phyloP scores from a whole-genome alignment of 768 basidiomycete species.

The Pleurotus giganteus region DNA sequence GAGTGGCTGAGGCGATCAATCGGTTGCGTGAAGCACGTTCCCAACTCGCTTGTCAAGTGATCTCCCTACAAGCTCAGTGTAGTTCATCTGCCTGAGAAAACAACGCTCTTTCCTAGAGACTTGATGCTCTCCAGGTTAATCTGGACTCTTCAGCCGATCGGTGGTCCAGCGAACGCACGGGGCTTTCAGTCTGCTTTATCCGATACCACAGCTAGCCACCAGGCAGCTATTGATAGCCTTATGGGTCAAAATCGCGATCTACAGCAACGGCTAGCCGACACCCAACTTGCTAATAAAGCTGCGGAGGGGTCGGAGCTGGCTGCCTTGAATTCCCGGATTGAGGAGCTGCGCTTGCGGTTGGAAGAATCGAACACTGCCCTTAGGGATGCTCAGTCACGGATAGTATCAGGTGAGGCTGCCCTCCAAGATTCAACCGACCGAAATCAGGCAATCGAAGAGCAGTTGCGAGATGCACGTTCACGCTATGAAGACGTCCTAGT shows the following conservation, averaged over 20 bases:
- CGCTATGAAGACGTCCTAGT: neutral
- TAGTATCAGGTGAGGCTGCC: neutral
- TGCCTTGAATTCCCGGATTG: conserved; percentile 31
- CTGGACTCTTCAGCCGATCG: neutral
- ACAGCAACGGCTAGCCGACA: conserved; percentile 22
- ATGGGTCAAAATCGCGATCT: conserved; percentile 25
- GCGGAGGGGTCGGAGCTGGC: conserved; percentile 23
- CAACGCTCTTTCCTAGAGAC: conserved; percentile 4
- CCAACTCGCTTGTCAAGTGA: neutral
- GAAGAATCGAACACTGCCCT: neutral
- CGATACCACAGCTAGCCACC: conserved; percentile 19
- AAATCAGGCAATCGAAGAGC: neutral
- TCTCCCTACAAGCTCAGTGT: conserved; percentile 11
- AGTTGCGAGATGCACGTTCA: neutral
- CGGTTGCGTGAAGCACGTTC: neutral
- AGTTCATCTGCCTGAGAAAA: conserved; percentile 5
- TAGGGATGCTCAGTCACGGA: neutral
- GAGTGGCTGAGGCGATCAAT: conserved; percentile 4
- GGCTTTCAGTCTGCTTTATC: conserved; percentile 18
- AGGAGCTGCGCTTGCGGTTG: neutral
- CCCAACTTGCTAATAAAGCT: conserved; percentile 21
- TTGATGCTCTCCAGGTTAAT: conserved; percentile 1
- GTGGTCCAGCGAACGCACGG: neutral
- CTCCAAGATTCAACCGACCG: neutral
- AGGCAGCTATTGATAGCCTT: conserved; percentile 25